phyloP scores from a whole-genome alignment of 805 yeast species.

The Sugiyamaella lignohabitans region DNA sequence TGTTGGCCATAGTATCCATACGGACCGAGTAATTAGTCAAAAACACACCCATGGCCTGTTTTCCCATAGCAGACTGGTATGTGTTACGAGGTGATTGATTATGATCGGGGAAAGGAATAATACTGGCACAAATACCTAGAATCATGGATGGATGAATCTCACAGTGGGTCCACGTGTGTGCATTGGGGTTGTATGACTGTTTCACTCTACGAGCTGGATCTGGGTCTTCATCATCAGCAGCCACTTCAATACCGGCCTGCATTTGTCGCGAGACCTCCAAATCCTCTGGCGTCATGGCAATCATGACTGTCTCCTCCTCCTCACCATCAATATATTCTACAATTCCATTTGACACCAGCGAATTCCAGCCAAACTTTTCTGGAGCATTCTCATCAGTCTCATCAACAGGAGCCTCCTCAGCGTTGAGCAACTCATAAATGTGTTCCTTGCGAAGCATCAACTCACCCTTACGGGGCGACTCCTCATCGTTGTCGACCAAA shows the following conservation, averaged over 20 bases:
- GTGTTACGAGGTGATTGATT: constrained; percentile 99
- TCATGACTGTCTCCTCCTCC: constrained; percentile 97
- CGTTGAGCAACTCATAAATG: constrained; percentile 56
- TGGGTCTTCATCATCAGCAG: constrained; percentile 40
- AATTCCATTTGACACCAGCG: constrained; percentile 75
- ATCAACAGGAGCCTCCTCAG: constrained; percentile 35
- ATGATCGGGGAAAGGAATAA: constrained; percentile 99
- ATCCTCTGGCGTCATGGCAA: constrained; percentile 98
- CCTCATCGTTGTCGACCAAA: constrained; percentile 72
- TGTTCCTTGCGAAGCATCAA: constrained; percentile 81
- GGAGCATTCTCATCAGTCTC: constrained; percentile 33
- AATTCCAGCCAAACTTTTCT: constrained; percentile 69
- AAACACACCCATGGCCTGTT: constrained; percentile 99
- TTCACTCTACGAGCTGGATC: constrained; percentile 86
- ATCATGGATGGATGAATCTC: constrained; percentile 99
- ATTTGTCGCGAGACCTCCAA: constrained; percentile 54
- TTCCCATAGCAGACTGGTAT: constrained; percentile 99
- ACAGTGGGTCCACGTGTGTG: constrained; percentile 93
- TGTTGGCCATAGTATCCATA: constrained; percentile 99
- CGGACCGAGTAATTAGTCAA: constrained; percentile 91
- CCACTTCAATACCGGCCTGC: constrained; percentile 33
- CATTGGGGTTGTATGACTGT: constrained; percentile 52
- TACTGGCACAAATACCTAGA: constrained; percentile 96
- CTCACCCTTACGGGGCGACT: constrained; percentile 54
- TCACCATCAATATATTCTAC: constrained; percentile 98